Percentiles rank a stretch among this genome's conserved stretches.
These are phyloP conservation scores for Phlebiopsis flavidoalba DNA, from an alignment of 768 basidiomycete species.

Conservation along the genomic window DNA sequence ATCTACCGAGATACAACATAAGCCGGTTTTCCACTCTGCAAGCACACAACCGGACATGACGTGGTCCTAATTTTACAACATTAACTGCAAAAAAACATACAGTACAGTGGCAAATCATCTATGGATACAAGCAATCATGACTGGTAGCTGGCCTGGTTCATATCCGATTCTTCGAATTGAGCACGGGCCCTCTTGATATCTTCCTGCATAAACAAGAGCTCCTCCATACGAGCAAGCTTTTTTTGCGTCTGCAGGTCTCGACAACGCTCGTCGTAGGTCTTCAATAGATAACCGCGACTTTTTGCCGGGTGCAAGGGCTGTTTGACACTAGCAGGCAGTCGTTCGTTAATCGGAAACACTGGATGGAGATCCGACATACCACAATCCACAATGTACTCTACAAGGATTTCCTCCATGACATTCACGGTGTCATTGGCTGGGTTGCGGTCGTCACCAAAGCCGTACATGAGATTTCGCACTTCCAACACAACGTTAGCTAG, in stretches of 20 bases:
- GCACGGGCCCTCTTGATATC: constrained; percentile 86
- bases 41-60: not conserved
- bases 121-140: constrained; percentile 9
- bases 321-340: constrained; percentile 52
- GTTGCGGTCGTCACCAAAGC: constrained; percentile 88
- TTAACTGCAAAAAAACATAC: not conserved
- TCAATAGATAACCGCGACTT: constrained; percentile 80
- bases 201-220: constrained; percentile 88
- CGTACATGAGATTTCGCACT: constrained; percentile 89
- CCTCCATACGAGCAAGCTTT: constrained; percentile 89
- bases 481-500: constrained; percentile 9
- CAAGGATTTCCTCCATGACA: constrained; percentile 90
- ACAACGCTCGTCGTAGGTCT: constrained; percentile 75
- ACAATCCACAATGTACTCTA: constrained; percentile 89
- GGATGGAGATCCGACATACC: constrained; percentile 43
- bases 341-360: not conserved
- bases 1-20: not conserved
- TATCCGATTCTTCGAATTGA: constrained; percentile 62
- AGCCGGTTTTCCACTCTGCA: no score
- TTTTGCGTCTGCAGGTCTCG: constrained; percentile 85
- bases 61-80: not conserved
- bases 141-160: constrained; percentile 41
- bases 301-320: constrained; percentile 62
- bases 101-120: not conserved
- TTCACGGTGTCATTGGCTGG: constrained; percentile 84